Percentiles rank a stretch among this genome's conserved stretches.
phyloP scores from a whole-genome alignment of 345 rosid species.

The Garcia nutans region DNA sequence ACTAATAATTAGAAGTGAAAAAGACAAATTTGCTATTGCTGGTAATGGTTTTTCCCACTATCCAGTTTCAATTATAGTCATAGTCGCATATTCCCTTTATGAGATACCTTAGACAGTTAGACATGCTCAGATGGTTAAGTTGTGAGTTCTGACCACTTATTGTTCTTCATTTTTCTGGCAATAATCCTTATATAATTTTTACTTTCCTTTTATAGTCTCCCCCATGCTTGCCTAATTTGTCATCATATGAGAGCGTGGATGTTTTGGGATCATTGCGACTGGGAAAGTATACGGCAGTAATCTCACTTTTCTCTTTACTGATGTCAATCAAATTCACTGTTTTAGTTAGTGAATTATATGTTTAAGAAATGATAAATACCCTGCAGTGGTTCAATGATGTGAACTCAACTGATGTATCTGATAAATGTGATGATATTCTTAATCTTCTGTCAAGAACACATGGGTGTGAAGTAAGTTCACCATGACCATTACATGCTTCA shows the following conservation, averaged over 20 bases:
- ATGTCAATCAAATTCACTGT: slow-evolving; percentile 1
- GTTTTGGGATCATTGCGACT: slow-evolving; percentile 59
- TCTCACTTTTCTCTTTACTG: slow-evolving; percentile 21
- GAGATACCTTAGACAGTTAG: background rate
- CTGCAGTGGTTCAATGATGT: slow-evolving; percentile 95
- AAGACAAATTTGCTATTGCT: slow-evolving; percentile 2
- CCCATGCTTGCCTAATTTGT: slow-evolving; percentile 67
- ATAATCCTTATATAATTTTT: background rate
- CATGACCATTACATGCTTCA: slow-evolving; percentile 10
- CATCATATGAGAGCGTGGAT: slow-evolving; percentile 42
- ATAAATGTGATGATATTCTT: slow-evolving; percentile 71
- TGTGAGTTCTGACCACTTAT: background rate
- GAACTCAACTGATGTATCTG: slow-evolving; percentile 61
- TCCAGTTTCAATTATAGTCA: background rate
- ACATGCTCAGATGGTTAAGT: background rate
- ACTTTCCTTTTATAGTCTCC: slow-evolving; percentile 44
- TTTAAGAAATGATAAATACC: slow-evolving; percentile 14
- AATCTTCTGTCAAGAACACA: slow-evolving; percentile 54
- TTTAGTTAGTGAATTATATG: background rate
- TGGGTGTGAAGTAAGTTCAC: slow-evolving; percentile 68
- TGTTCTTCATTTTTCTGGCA: background rate
- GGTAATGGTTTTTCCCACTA: slow-evolving; percentile 1
- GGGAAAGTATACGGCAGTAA: slow-evolving; percentile 73
- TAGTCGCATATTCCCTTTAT: background rate
- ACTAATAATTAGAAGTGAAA: background rate